phyloP scores from a whole-genome alignment of 2,329 filamentous ascomycete genomes.

The Pezicula neosporulosa region DNA sequence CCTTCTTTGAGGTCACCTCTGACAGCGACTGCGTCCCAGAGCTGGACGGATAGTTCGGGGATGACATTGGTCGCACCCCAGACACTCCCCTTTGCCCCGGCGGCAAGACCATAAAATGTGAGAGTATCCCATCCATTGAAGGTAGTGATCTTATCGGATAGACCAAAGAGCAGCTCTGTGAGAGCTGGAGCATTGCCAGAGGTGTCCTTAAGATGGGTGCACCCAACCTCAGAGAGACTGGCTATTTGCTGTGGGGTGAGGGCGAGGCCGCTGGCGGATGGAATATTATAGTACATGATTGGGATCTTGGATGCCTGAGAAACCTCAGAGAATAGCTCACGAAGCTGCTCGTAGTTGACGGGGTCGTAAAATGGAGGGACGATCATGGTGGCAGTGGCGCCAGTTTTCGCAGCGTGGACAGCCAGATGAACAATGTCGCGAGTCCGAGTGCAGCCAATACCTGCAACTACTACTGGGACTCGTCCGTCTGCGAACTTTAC shows the following conservation, averaged over 20 bases:
- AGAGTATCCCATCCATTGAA: slow-evolving; percentile 53
- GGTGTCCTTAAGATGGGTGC: slow-evolving; percentile 49
- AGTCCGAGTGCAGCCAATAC: slow-evolving; percentile 41
- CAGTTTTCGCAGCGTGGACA: slow-evolving; percentile 33
- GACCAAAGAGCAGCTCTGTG: slow-evolving; percentile 44
- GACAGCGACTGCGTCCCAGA: slow-evolving; percentile 44
- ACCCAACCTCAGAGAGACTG: slow-evolving; percentile 39
- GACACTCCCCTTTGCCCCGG: slow-evolving; percentile 44
- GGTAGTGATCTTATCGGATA: slow-evolving; percentile 37
- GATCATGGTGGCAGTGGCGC: slow-evolving; percentile 42
- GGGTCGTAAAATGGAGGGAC: slow-evolving; percentile 48
- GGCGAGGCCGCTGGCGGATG: slow-evolving; percentile 39
- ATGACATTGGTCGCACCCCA: slow-evolving; percentile 50
- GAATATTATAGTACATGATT: slow-evolving; percentile 50
- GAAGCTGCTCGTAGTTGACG: slow-evolving; percentile 35
- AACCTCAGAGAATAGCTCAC: slow-evolving; percentile 37
- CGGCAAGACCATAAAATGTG: slow-evolving; percentile 48
- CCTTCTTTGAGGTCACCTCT: slow-evolving; percentile 38
- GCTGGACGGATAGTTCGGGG: slow-evolving; percentile 42
- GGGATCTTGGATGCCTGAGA: slow-evolving; percentile 36
- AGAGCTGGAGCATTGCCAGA: slow-evolving; percentile 47
- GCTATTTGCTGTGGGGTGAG: slow-evolving; percentile 40
- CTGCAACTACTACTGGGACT: slow-evolving; percentile 38
- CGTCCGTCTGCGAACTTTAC: slow-evolving; percentile 35
- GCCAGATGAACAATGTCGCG: slow-evolving; percentile 37